Base-by-base conservation (phyloP, 805 yeast genomes). In the Yarrowia divulgata region DNA sequence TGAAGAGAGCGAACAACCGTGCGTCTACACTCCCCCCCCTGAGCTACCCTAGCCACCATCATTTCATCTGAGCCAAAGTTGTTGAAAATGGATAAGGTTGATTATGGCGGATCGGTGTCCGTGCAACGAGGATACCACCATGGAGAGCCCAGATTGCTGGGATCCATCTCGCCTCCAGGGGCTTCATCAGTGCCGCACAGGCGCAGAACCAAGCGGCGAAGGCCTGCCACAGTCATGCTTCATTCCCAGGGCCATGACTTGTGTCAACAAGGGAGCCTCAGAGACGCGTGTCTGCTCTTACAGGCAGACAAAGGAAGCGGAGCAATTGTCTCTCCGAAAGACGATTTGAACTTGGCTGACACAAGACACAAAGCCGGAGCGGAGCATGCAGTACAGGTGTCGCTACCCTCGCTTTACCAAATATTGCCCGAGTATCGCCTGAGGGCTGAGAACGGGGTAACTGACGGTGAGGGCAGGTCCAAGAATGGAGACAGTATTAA, bases 361-460 rank as follows among this genome's bases (percentile, higher is more conserved):
- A 42, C 48, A 39, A 57, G 48, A 42, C 14, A 57, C 63, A 57
- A 57, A 57, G 63, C 63, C 63, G 63, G 63, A 57, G 63, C 63
- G 63, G 63, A 57, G 63, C 63, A 57, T 57, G 42, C 48, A 40
- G 63, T 57, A 40, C 63, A 57, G 40, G 63, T 57, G 63, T 57
- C 63, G 63, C 63, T 57, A 57, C 63, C 63, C 48, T 57, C 63
- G 19, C 63, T 57, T 40, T 57, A 57, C 48, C 63, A 57, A 57
- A 57, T 57, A 48, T 57, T 57, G 63, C 63, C 63, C 63, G 63
- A 57, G 63, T 57, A 57, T 57, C 63, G 63, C 63, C 63, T 57
- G 48, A 57, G 63, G 63, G 63, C 63, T 57, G 63, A 57, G 63
- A 39, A 57, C 63, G 63, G 63, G 63, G 63, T 57, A 57, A 57